Base-by-base conservation (phyloP, 2,329 filamentous ascomycete species). In the Hypoxylon sp. region DNA sequence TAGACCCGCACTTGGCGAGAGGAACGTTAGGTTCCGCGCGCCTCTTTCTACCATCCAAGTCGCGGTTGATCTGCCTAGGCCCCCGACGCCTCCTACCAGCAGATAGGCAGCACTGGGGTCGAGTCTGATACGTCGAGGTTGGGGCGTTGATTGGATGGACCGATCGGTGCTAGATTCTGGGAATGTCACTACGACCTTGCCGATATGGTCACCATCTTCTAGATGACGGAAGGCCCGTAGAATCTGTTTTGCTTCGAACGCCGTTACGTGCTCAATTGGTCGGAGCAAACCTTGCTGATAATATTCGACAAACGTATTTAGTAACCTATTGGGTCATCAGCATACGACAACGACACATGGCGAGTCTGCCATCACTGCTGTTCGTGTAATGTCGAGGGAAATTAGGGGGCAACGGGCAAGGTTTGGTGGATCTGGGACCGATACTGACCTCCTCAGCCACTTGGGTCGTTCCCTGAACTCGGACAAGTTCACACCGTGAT, bases 121-220 rank as follows among this genome's bases (percentile, higher is more conserved):
- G 54, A 70, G 59, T 43, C 43, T 15, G 24, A 67, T 56, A 34
- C 46, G 52, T 17, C 63, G 62, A 17, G 58, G 57, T 32, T 64
- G 62, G 30, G 62, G 59, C 4, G 46, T 20, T 2, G 61, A 57
- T 41, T 48, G 22, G 20, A 63, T 51, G 15, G 37, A n/a, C 19
- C 32, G 11, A 8, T 46, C 43, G 1, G 59, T 53, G 19, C 49
- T 48, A 39, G 61, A 62, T 6, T 68, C 58, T n/a, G 69, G 62
- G 32, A 76, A 69, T 3, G 64, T 70, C 5, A 75, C 53, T 13
- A 81, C 73, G 5, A 81, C 72, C 56, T 83, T 83, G 0, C 80
- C 81, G 15, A 81, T 74, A 55, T 81, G 79, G 1, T 73, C 68
- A 0, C 79, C 80, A 26, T 69, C 71, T 55, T 80, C 79, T 68